A percentile compares a stretch with the other conserved stretches of the same genome.
phyloP scores from a whole-genome alignment of 306 rosid species.

The Dalbergia oliveri region DNA sequence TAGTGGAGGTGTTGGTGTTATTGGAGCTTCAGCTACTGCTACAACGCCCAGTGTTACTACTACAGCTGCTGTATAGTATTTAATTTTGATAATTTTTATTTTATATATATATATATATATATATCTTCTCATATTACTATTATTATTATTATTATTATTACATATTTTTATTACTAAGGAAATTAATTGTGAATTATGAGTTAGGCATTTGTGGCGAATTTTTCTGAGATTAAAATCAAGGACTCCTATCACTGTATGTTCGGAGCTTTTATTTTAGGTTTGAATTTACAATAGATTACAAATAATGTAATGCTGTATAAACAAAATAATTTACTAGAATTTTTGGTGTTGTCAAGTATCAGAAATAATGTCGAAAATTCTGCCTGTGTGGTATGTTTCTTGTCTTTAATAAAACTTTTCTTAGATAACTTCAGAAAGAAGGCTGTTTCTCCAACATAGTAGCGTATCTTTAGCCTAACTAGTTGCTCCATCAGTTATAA shows the following conservation, averaged over 20 bases:
- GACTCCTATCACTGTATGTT: not conserved
- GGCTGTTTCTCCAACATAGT: not conserved
- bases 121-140: not conserved
- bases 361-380: no score
- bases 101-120: no score
- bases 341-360: no score
- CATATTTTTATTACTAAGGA: slow-evolving; percentile 31
- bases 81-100: slow-evolving; percentile 40
- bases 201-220: slow-evolving; percentile 50
- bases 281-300: not conserved
- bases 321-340: no score
- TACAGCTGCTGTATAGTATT: slow-evolving; percentile 56
- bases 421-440: not conserved
- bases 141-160: slow-evolving; percentile 22
- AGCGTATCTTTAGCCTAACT: not conserved
- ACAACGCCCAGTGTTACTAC: slow-evolving; percentile 40
- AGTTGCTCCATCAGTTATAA: not conserved
- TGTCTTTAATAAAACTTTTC: no score
- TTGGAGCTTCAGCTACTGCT: slow-evolving; percentile 31
- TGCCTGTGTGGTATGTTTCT: no score
- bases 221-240: slow-evolving; percentile 42
- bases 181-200: slow-evolving; percentile 56
- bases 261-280: not conserved
- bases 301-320: not conserved
- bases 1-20: not conserved